Base-by-base conservation (phyloP, 495 filamentous ascomycete species). In the Penicillium verhagenii region DNA sequence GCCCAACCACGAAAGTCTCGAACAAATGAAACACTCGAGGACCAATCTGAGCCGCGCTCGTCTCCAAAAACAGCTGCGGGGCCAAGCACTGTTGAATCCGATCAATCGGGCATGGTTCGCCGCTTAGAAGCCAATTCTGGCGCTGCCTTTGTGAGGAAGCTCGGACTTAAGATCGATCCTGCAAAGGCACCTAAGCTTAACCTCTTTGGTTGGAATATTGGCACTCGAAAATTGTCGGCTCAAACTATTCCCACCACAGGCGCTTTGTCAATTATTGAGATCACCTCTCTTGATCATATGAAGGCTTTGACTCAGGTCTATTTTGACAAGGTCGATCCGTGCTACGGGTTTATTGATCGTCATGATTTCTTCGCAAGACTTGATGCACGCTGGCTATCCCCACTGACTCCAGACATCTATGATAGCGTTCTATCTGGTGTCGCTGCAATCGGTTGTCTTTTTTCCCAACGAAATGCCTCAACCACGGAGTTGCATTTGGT, bases 181-280 rank as follows among this genome's bases (percentile, higher is more conserved):
- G 61, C 70, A 3, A 74, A 73, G 49, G 79, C 78, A 10, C 80
- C 79, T 0, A 67, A 74, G 18, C 52, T 80, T 29, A 77, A 77
- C 23, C 68, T 79, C 4, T 84, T 80, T 59, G 79, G 69, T 0
- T 84, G 79, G 80, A 81, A 82, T 63, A 57, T 73, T 14, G 78
- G 78, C 8, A 64, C 65, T 14, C 68, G 79, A 20, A 39, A 61
- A 13, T 58, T 68, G n/a, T 53, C 60, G 10, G 60, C 60, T 7
- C 46, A 48, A 3, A 16, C 52, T 1, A 31, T 24, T 8, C 29
- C 52, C 0, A 25, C 14, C 10, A 2, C 58, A n/a, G n/a, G n/a
- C 5, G 52, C 52, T 2, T n/a, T 56, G 6, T 57, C 54, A 0
- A 59, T 80, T 24, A 61, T 67, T 6, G 66, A 73, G 20, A 69